These are phyloP conservation scores for Myrica gale DNA, from an alignment of 306 rosid genomes.

Conservation along the genomic window DNA sequence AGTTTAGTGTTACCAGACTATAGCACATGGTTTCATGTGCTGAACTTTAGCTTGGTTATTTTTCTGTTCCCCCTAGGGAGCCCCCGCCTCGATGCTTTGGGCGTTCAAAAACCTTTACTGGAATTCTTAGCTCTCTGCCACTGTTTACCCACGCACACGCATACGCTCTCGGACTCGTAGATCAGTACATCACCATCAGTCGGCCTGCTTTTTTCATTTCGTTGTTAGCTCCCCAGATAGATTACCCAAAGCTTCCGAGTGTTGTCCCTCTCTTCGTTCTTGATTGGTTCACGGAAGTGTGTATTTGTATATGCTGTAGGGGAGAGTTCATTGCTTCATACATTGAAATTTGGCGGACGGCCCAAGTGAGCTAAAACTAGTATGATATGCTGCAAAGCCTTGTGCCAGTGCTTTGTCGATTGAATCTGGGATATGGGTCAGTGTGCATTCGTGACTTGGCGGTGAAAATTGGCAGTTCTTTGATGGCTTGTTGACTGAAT, in stretches of 20 bases:
- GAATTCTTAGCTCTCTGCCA: slow-evolving; percentile 13
- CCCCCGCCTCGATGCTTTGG: background rate
- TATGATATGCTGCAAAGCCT: slow-evolving; percentile 10
- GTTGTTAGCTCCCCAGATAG: background rate
- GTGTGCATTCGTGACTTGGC: slow-evolving; percentile 27
- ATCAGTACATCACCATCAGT: slow-evolving; percentile 24
- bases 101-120: background rate
- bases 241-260: background rate
- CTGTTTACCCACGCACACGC: background rate
- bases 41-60: background rate
- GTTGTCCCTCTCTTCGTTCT: background rate
- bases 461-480: slow-evolving; percentile 26
- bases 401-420: slow-evolving; percentile 21
- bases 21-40: background rate
- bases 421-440: slow-evolving; percentile 35
- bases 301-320: slow-evolving; percentile 4
- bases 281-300: background rate
- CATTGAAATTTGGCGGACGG: background rate
- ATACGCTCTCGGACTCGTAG: background rate
- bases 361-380: slow-evolving; percentile 17
- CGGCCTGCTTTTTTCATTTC: background rate
- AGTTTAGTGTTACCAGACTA: background rate
- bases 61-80: background rate
- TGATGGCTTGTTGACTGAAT: slow-evolving; percentile 35
- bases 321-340: background rate